Base-by-base conservation (phyloP, 768 basidiomycete genomes). In the Suillus weaverae region DNA sequence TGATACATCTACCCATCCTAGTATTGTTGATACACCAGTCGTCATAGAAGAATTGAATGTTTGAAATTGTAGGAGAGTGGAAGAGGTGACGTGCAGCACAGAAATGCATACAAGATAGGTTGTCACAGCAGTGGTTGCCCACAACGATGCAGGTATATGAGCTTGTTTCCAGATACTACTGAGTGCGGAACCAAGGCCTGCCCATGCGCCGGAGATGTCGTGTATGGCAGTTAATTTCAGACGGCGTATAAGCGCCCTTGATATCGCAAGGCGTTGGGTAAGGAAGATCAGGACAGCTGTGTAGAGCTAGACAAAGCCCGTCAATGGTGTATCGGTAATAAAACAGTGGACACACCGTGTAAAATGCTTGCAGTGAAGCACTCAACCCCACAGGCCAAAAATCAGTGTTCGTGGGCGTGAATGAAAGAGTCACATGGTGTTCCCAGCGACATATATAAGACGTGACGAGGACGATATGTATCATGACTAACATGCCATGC, bases 381-480 rank as follows among this genome's bases (percentile, higher is more conserved):
- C 39, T 41, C 16, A 41, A 7, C 16, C 18, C 39, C 16, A 41
- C 39, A 16, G 39, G 16, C 39, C 39, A 41, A 41, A 41, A 41
- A 41, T 41, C 16, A 18, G 39, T 41, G 16, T 41, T 41, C 39
- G 2, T 41, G 16, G 39, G 39, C 16, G 16, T 41, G 39, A 41
- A 41, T 13, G 39, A 16, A 7, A 41, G 39, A 18, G 39, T 41
- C 16, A 41, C 39, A 41, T 3, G 16, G 39, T 41, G 39, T 41
- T 18, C 39, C 39, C 39, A 41, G 16, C 3, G 6, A 41, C 3
- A 18, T 18, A 41, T 18, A 6, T 41, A 18, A 41, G 39, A 41
- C 6, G 18, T 16, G 39, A 41, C 7, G 16, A 41, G 39, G 6
- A 41, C 4, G 39, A 16, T 41, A 7, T 41, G 81, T 46, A n/a